These are phyloP conservation scores for Colletotrichum falcatum DNA, from an alignment of 2,329 filamentous ascomycete genomes.

Conservation along the genomic window DNA sequence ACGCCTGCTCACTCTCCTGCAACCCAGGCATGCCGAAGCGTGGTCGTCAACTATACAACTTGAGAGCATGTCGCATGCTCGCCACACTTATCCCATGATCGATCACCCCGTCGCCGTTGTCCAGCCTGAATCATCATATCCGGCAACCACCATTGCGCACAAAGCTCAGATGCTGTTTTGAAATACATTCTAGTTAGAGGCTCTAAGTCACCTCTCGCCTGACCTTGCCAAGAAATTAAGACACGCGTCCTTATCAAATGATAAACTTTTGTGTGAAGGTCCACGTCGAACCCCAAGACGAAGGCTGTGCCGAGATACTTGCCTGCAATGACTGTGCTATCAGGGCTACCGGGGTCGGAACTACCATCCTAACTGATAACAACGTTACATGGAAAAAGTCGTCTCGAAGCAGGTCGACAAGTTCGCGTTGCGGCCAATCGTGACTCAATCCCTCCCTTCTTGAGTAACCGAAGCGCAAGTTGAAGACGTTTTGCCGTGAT, in stretches of 20 bases:
- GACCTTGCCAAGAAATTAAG: background rate
- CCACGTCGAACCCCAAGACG: conserved; percentile 7
- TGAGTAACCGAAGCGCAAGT: conserved; percentile 8
- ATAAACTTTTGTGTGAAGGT: conserved; percentile 22
- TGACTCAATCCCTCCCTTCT: conserved; percentile 1
- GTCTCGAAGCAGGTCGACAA: background rate
- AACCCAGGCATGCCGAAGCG: background rate
- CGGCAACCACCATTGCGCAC: conserved; percentile 48
- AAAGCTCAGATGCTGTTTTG: conserved; percentile 53
- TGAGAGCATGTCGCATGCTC: background rate
- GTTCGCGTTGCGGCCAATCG: background rate
- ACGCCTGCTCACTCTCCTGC: background rate
- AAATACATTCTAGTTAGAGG: conserved; percentile 28
- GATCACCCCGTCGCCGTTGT: conserved; percentile 40
- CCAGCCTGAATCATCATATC: conserved; percentile 40
- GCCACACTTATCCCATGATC: conserved; percentile 1
- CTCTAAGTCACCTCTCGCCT: background rate
- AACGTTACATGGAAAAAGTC: conserved; percentile 14
- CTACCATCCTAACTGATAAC: conserved; percentile 10
- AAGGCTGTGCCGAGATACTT: conserved; percentile 6
- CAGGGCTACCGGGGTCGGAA: background rate
- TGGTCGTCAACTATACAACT: no score
- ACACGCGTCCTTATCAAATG: conserved; percentile 9
- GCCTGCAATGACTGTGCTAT: conserved; percentile 10
- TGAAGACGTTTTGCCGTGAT: conserved; percentile 14